Conservation (phyloP, 495 filamentous ascomycete genomes). For the Tuber melanosporum region DNA sequence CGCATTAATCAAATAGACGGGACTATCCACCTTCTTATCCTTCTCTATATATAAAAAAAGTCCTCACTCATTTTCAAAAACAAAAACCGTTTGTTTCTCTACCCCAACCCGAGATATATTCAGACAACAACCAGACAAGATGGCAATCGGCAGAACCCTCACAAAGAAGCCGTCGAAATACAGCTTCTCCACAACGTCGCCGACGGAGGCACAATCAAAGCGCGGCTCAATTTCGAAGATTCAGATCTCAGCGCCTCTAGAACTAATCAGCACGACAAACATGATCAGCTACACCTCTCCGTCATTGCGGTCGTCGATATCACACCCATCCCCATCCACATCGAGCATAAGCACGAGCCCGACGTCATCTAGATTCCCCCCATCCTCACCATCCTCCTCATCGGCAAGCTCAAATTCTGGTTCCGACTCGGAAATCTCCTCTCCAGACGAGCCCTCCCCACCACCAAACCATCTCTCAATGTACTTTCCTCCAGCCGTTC, state of each 20-base stretch:
- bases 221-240: conserved; percentile 41
- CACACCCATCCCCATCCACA: conserved; percentile 59
- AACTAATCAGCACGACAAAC: conserved; percentile 88
- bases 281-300: conserved; percentile 92
- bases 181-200: conserved; percentile 42
- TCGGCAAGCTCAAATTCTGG: conserved; percentile 13
- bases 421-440: conserved; percentile 28
- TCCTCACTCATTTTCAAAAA: background rate
- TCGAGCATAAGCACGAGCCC: conserved; percentile 59
- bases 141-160: conserved; percentile 31
- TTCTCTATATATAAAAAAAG: background rate
- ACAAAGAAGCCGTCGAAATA: conserved; percentile 37
- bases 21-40: conserved; percentile 1
- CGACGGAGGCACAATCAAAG: conserved; percentile 37
- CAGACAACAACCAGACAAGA: conserved; percentile 11
- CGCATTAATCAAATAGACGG: background rate
- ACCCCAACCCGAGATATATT: background rate
- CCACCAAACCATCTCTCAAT: conserved; percentile 72
- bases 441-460: conserved; percentile 43
- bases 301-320: conserved; percentile 54
- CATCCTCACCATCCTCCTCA: conserved; percentile 25
- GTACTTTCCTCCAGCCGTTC: conserved; percentile 57
- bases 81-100: background rate
- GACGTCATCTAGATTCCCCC: conserved; percentile 34
- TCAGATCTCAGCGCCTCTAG: conserved; percentile 79